A percentile compares a stretch with the other conserved stretches of the same genome.
These are phyloP conservation scores for Chytriomyces confervae DNA, from an alignment of 192 early-diverging fungal species.

Conservation along the genomic window DNA sequence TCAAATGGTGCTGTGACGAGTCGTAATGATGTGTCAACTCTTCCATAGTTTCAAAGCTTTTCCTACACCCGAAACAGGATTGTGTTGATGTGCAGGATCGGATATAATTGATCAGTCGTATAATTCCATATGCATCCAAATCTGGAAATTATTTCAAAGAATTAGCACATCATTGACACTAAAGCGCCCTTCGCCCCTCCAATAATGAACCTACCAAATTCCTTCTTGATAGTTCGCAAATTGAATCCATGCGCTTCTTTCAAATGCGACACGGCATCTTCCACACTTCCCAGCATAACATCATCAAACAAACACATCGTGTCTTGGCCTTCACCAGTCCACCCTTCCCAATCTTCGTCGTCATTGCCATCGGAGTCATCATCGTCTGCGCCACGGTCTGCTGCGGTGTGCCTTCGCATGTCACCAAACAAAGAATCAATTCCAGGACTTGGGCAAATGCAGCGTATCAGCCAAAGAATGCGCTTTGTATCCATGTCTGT, in stretches of 20 bases:
- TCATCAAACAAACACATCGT: conserved; percentile 86
- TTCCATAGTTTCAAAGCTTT: conserved; percentile 49
- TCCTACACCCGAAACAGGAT: conserved; percentile 75
- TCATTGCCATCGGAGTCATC: conserved; percentile 42
- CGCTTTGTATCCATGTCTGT: no score
- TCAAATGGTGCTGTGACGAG: conserved; percentile 30
- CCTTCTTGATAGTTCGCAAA: conserved; percentile 52
- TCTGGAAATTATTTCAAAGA: neutral
- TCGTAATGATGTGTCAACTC: conserved; percentile 69
- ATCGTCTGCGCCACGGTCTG: neutral
- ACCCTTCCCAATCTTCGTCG: conserved; percentile 73
- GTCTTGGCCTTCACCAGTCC: conserved; percentile 18
- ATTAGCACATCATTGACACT: no score
- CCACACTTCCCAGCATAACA: conserved; percentile 51
- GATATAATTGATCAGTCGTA: conserved; percentile 83
- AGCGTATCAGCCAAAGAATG: no score
- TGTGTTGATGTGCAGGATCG: conserved; percentile 65
- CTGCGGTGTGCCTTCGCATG: no score
- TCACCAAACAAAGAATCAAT: no score
- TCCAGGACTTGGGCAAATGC: no score
- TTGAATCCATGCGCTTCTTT: conserved; percentile 75
- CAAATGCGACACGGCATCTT: conserved; percentile 77
- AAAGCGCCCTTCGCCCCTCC: neutral
- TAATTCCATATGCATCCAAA: conserved; percentile 60
- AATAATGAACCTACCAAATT: conserved; percentile 10